Evolutionary conservation across 371 early-diverging fungal species (phyloP).

Genomic region (Thermomucor indicae-seudaticae): DNA sequence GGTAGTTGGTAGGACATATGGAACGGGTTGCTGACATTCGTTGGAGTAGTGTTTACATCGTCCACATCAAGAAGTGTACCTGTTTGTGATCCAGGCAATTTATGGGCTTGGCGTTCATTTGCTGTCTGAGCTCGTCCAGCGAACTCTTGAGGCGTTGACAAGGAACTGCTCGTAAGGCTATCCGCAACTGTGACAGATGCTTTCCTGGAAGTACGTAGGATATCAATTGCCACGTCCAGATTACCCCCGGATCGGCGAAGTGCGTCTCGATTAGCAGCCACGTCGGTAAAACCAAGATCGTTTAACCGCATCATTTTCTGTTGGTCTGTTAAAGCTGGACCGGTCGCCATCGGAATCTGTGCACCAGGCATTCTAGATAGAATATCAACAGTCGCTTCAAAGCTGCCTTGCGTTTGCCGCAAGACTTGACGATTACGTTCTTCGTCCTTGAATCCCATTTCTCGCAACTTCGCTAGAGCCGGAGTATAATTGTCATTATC

Average conservation of each 20-base stretch:
- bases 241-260: constrained; percentile 60
- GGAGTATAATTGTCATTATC: constrained; percentile 6
- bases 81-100: constrained; percentile 14
- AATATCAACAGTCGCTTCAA: constrained; percentile 71
- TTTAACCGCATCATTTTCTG: constrained; percentile 36
- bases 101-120: constrained; percentile 14
- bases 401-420: constrained; percentile 65
- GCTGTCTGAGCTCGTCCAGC: constrained; percentile 21
- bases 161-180: constrained; percentile 6
- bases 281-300: constrained; percentile 49
- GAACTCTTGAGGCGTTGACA: constrained; percentile 8
- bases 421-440: constrained; percentile 57
- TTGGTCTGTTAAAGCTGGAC: constrained; percentile 24
- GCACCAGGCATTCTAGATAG: constrained; percentile 47
- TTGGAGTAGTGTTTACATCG: constrained; percentile 7
- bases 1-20: constrained; percentile 20
- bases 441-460: constrained; percentile 78
- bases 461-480: constrained; percentile 33
- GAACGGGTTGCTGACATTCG: constrained; percentile 19
- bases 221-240: constrained; percentile 48
- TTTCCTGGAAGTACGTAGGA: constrained; percentile 42
- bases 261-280: constrained; percentile 40
- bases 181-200: background rate
- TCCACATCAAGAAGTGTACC: constrained; percentile 14
- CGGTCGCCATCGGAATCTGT: constrained; percentile 15